Conservation (phyloP, 345 rosid genomes). For the Populus davidiana region DNA sequence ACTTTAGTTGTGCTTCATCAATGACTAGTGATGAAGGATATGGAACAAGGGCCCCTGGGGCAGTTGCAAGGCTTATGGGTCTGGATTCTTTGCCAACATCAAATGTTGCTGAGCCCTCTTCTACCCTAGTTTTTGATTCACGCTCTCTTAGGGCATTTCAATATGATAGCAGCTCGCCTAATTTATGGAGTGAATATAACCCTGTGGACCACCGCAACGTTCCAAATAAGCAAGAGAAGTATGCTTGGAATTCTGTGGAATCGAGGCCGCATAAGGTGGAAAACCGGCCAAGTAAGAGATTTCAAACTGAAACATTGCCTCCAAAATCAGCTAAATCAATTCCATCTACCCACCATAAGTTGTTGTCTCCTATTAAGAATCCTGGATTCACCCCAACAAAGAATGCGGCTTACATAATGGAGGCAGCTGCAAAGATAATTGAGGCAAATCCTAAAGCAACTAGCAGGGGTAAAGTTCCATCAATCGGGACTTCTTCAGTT, state of each 20-base stretch:
- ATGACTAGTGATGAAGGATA: constrained; percentile 63
- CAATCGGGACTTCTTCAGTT: constrained; percentile 49
- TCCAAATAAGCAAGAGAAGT: constrained; percentile 34
- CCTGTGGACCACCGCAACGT: constrained; percentile 33
- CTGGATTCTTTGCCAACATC: constrained; percentile 74
- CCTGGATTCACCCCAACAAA: constrained; percentile 52
- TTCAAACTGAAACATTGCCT: constrained; percentile 76
- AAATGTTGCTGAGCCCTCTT: constrained; percentile 38
- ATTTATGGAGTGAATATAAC: constrained; percentile 43
- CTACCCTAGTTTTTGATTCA: constrained; percentile 34
- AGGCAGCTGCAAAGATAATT: constrained; percentile 81
- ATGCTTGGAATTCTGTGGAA: constrained; percentile 35
- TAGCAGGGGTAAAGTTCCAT: constrained; percentile 40
- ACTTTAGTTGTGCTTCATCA: constrained; percentile 58
- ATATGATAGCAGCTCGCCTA: constrained; percentile 24
- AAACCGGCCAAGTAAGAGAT: constrained; percentile 58
- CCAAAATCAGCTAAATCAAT: constrained; percentile 71
- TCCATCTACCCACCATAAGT: constrained; percentile 55
- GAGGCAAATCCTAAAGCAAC: constrained; percentile 56
- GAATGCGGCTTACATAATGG: constrained; percentile 60
- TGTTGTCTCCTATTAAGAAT: constrained; percentile 70
- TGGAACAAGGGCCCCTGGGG: constrained; percentile 70
- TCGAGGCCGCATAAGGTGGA: constrained; percentile 39
- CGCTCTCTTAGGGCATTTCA: constrained; percentile 31
- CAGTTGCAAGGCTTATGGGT: constrained; percentile 96